Evolutionary conservation across 768 basidiomycete genomes (phyloP).

Genomic region (Austroboletus eburneus): DNA sequence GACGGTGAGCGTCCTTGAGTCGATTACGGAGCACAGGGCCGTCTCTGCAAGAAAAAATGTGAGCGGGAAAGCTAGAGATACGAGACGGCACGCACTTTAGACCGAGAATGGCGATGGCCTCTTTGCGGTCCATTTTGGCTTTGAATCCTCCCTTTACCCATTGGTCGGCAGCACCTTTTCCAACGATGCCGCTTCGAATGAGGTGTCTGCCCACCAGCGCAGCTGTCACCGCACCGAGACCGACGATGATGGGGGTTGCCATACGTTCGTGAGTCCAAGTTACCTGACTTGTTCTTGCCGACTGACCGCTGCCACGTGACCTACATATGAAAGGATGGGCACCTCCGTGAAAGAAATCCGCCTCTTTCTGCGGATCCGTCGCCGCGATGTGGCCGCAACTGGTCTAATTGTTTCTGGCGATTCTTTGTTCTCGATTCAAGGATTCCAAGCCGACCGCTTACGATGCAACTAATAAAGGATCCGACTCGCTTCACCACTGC

Average conservation of each 20-base stretch:
- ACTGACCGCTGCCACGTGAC: too few relatives aligned
- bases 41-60: slow-evolving; percentile 52
- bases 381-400: neutral
- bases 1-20: slow-evolving; percentile 93
- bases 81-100: slow-evolving; percentile 66
- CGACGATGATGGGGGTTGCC: slow-evolving; percentile 76
- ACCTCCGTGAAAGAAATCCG: too few relatives aligned
- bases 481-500: slow-evolving; percentile 11
- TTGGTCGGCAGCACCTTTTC: slow-evolving; percentile 64
- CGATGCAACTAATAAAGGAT: too few relatives aligned
- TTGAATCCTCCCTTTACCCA: slow-evolving; percentile 95
- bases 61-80: neutral
- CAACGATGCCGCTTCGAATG: slow-evolving; percentile 56
- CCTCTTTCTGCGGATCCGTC: too few relatives aligned
- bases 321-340: too few relatives aligned
- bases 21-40: slow-evolving; percentile 66
- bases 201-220: slow-evolving; percentile 72
- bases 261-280: slow-evolving; percentile 25
- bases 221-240: slow-evolving; percentile 72
- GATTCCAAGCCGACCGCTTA: too few relatives aligned
- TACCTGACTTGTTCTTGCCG: neutral
- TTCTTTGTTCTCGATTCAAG: too few relatives aligned
- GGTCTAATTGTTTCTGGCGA: too few relatives aligned
- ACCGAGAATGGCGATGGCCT: slow-evolving; percentile 88
- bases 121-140: slow-evolving; percentile 92